A percentile compares a stretch with the other conserved stretches of the same genome.
Evolutionary conservation across 768 basidiomycete genomes (phyloP).

Genomic region (Hericium erinaceus): DNA sequence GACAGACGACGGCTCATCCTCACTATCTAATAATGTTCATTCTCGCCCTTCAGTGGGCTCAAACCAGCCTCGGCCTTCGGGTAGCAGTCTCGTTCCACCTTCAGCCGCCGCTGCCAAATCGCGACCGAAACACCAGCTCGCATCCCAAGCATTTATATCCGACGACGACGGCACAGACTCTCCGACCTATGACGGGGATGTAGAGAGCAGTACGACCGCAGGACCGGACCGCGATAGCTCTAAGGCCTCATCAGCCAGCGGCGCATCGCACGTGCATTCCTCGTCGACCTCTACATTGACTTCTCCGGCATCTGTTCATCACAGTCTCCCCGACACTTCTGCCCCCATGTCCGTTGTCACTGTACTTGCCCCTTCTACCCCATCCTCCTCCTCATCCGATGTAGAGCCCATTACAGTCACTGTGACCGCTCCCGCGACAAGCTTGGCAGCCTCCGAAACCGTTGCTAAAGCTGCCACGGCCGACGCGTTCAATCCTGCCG

Average conservation of each 20-base stretch:
- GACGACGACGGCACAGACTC: conserved; percentile 75
- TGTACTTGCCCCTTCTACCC: conserved; percentile 1
- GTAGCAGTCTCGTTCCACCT: conserved; percentile 1
- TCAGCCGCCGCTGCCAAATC: conserved; percentile 10
- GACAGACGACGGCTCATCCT: conserved; percentile 61
- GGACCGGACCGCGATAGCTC: conserved; percentile 32
- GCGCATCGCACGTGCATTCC: conserved; percentile 17
- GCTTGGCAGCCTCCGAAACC: conserved; percentile 13
- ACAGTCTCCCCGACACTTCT: conserved; percentile 4
- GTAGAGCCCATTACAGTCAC: conserved; percentile 8
- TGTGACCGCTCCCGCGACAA: not conserved
- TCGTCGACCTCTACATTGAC: conserved; percentile 15
- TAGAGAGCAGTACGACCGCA: conserved; percentile 68
- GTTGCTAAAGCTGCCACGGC: conserved; percentile 17
- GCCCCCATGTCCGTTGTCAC: not conserved
- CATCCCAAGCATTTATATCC: conserved; percentile 32
- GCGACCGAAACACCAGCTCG: conserved; percentile 33
- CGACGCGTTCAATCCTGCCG: conserved; percentile 48
- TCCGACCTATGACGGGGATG: conserved; percentile 85
- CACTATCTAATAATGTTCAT: conserved; percentile 35
- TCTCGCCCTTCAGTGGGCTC: conserved; percentile 13
- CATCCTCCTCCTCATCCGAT: conserved; percentile 13
- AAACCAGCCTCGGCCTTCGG: conserved; percentile 16
- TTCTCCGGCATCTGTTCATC: conserved; percentile 4
- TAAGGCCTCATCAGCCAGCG: conserved; percentile 16